These are phyloP conservation scores for Leccinellum rugosiceps DNA, from an alignment of 768 basidiomycete genomes.

Conservation along the genomic window DNA sequence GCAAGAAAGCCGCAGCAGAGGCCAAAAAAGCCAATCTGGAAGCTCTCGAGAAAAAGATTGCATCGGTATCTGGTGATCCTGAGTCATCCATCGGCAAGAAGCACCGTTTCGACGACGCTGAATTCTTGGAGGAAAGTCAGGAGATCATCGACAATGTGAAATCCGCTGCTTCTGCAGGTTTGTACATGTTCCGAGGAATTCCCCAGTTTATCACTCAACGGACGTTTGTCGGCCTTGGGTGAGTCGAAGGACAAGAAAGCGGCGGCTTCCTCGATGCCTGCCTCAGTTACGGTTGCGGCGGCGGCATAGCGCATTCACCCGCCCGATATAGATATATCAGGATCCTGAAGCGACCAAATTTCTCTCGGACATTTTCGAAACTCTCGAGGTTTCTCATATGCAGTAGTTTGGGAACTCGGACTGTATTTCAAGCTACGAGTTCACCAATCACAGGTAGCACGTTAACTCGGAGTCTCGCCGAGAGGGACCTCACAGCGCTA, in stretches of 20 bases:
- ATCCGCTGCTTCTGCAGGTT: constrained; percentile 84
- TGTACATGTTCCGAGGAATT: constrained; percentile 17
- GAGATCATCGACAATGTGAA: constrained; percentile 91
- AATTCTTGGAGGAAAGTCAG: constrained; percentile 86
- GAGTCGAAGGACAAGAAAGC: constrained; percentile 1
- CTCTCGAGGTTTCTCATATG: too few species aligned
- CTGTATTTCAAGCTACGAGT: too few species aligned
- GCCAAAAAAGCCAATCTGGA: constrained; percentile 82
- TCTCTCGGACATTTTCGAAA: too few species aligned
- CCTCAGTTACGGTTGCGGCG: constrained; percentile 13
- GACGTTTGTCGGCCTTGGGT: constrained; percentile 34
- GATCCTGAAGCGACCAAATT: too few species aligned
- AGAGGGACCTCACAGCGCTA: neutral
- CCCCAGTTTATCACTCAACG: constrained; percentile 10
- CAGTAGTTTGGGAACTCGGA: too few species aligned
- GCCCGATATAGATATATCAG: too few species aligned
- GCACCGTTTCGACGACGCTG: constrained; percentile 86
- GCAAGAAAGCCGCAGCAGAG: constrained; percentile 73
- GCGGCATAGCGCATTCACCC: constrained; percentile 9
- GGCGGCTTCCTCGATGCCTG: neutral
- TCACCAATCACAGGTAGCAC: neutral
- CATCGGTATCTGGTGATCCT: constrained; percentile 36
- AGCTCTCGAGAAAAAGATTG: constrained; percentile 75
- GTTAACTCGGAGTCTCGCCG: neutral
- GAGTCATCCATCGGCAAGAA: constrained; percentile 69